Evolutionary conservation across 2,329 filamentous ascomycete species (phyloP).

Genomic region (Arthrobotrys sinensis): DNA sequence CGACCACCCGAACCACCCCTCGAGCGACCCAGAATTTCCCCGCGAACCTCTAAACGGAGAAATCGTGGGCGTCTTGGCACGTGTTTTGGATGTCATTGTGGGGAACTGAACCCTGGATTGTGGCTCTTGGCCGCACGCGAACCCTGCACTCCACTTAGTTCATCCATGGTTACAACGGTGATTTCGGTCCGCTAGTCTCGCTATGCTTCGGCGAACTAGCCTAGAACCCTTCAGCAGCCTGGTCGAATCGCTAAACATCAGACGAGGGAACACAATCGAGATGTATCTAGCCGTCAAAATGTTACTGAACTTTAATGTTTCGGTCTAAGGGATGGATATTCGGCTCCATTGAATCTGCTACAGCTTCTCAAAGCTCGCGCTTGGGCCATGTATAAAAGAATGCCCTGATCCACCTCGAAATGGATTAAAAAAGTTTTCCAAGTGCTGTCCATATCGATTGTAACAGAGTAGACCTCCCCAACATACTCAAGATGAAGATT

Average conservation of each 20-base stretch:
- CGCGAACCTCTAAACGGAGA: conserved; percentile 43
- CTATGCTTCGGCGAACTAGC: conserved; percentile 3
- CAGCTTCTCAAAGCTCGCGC: background rate
- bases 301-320: background rate
- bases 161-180: conserved; percentile 57
- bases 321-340: conserved; percentile 12
- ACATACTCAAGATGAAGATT: conserved; percentile 42
- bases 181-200: conserved; percentile 58
- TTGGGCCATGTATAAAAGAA: conserved; percentile 11
- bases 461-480: background rate
- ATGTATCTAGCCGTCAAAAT: background rate
- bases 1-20: background rate
- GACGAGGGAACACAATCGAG: conserved; percentile 28
- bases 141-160: conserved; percentile 5
- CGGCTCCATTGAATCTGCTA: background rate
- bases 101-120: conserved; percentile 21
- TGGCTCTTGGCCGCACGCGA: conserved; percentile 9
- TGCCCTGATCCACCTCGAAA: background rate
- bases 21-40: conserved; percentile 29
- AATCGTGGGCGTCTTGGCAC: conserved; percentile 53
- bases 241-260: conserved; percentile 48
- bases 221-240: background rate
- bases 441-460: background rate
- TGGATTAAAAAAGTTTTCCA: background rate
- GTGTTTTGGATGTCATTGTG: conserved; percentile 15